Conservation (phyloP, 331 rosid species). For the Erythrophleum ivorense region DNA sequence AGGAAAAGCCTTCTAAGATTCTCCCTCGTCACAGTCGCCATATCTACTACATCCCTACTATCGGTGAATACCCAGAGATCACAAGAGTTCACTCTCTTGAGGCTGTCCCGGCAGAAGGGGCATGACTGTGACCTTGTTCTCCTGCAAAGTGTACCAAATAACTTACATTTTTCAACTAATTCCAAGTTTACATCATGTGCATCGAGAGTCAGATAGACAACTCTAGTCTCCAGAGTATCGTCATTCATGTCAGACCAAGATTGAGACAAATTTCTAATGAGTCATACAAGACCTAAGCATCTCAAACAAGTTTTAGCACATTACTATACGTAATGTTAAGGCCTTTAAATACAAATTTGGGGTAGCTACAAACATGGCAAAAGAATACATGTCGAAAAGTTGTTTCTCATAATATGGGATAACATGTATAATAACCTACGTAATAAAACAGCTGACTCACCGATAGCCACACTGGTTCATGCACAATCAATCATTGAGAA, state of each 20-base stretch:
- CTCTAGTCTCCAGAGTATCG: background rate
- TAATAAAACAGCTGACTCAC: background rate
- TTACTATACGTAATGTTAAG: background rate
- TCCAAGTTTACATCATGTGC: conserved; percentile 9
- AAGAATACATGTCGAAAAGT: background rate
- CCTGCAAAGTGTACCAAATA: conserved; percentile 58
- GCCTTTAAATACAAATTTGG: background rate
- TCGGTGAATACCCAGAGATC: conserved; percentile 92
- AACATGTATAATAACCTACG: background rate
- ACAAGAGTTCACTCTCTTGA: conserved; percentile 82
- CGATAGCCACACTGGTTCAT: background rate
- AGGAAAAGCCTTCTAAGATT: conserved; percentile 82
- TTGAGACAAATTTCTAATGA: background rate
- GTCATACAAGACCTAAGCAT: background rate
- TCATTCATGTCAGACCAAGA: background rate
- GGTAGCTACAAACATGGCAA: background rate
- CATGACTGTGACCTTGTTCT: conserved; percentile 85
- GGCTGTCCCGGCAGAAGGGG: conserved; percentile 95
- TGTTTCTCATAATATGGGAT: background rate
- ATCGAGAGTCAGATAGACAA: conserved; percentile 2
- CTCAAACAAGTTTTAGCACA: background rate
- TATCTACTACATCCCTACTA: conserved; percentile 72
- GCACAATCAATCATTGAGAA: conserved; percentile 5
- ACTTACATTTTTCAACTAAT: conserved; percentile 21
- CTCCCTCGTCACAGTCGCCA: conserved; percentile 83